These are phyloP conservation scores for Hypoxylon sp. DNA, from an alignment of 2,329 filamentous ascomycete species.

Conservation along the genomic window DNA sequence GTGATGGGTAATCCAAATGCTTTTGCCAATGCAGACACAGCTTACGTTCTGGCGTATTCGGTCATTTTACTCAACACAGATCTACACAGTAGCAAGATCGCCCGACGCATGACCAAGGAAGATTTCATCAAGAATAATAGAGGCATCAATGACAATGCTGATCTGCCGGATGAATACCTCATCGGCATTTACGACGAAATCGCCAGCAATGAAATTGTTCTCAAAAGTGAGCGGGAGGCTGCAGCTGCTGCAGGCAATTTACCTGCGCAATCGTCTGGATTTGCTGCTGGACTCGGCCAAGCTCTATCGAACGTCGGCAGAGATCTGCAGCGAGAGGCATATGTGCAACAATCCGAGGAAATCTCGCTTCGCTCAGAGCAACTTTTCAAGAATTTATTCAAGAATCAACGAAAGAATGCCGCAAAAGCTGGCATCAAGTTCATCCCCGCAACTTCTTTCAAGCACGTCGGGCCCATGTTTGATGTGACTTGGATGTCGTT, in stretches of 20 bases:
- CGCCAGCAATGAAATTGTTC: conserved; percentile 88
- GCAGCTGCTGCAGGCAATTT: conserved; percentile 82
- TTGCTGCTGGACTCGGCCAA: conserved; percentile 87
- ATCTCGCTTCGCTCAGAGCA: conserved; percentile 83
- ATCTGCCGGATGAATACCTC: conserved; percentile 94
- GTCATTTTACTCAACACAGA: conserved; percentile 98
- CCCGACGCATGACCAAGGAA: conserved; percentile 89
- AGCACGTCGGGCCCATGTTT: conserved; percentile 98
- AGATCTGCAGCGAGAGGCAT: conserved; percentile 92
- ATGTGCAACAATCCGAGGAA: conserved; percentile 94
- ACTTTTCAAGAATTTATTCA: conserved; percentile 92
- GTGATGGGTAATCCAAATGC: conserved; percentile 95
- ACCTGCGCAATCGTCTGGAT: conserved; percentile 72
- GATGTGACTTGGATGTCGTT: conserved; percentile 99
- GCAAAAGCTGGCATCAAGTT: conserved; percentile 79
- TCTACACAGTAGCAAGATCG: conserved; percentile 89
- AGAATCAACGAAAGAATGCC: conserved; percentile 87
- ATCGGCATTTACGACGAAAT: conserved; percentile 94
- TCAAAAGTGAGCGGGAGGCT: conserved; percentile 91
- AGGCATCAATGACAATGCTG: conserved; percentile 96
- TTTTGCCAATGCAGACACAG: conserved; percentile 97
- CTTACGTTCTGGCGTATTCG: conserved; percentile 95
- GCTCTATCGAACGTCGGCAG: conserved; percentile 92
- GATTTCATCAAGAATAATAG: conserved; percentile 99
- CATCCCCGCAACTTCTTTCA: conserved; percentile 92